These are phyloP conservation scores for Sonneratia caseolaris DNA, from an alignment of 345 rosid species.

Conservation along the genomic window DNA sequence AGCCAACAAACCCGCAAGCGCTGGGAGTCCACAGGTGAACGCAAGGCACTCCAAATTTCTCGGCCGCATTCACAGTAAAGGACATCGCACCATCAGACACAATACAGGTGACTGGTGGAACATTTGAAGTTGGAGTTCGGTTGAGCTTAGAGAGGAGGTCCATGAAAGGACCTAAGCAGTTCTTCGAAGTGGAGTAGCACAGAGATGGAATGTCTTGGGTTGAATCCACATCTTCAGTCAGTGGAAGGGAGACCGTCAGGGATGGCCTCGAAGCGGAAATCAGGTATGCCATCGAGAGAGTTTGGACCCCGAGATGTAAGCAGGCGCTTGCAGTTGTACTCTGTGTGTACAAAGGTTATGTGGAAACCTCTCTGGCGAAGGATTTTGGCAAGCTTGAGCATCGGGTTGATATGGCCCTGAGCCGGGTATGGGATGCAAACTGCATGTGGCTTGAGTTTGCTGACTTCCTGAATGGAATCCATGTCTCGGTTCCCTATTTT, in stretches of 20 bases:
- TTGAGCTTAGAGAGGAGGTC: constrained; percentile 6
- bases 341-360: constrained; percentile 4
- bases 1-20: constrained; percentile 3
- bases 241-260: constrained; percentile 8
- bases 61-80: constrained; percentile 5
- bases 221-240: constrained; percentile 2
- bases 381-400: constrained; percentile 4
- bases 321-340: neutral
- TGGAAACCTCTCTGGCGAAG: constrained; percentile 7
- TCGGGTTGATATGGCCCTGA: constrained; percentile 9
- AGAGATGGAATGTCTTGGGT: constrained; percentile 7
- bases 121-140: neutral
- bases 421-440: constrained; percentile 4
- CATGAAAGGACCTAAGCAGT: neutral
- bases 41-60: constrained; percentile 5
- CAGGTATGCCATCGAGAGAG: constrained; percentile 8
- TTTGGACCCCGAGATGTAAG: constrained; percentile 2
- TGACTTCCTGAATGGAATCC: neutral
- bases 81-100: constrained; percentile 7
- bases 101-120: constrained; percentile 11
- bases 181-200: neutral
- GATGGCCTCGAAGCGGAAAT: constrained; percentile 6
- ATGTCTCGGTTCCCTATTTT: neutral
- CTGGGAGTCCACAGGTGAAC: constrained; percentile 8
- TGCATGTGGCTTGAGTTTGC: neutral